A percentile compares a stretch with the other conserved stretches of the same genome.
Evolutionary conservation across 805 yeast genomes (phyloP).

Genomic region (Dipodascus geniculatus): DNA sequence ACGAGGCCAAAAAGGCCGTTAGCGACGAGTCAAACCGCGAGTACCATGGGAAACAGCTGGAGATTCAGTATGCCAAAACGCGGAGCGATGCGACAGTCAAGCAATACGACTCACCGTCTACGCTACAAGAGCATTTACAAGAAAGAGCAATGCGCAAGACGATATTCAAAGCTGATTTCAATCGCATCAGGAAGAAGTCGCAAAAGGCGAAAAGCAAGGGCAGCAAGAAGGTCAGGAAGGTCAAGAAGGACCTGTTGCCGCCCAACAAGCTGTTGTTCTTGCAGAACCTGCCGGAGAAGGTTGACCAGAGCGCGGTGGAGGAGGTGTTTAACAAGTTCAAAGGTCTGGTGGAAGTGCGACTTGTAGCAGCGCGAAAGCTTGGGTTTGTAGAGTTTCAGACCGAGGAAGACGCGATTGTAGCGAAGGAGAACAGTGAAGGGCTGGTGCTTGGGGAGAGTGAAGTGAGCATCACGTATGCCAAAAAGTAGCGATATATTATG

Average conservation of each 20-base stretch:
- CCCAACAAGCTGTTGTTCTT: conserved; percentile 62
- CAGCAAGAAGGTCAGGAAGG: conserved; percentile 5
- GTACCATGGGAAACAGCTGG: conserved; percentile 38
- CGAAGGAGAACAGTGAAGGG: conserved; percentile 22
- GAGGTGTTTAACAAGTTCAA: conserved; percentile 35
- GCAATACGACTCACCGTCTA: conserved; percentile 10
- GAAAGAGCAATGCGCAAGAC: background rate
- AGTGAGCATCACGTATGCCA: conserved; percentile 24
- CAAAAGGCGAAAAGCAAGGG: conserved; percentile 6
- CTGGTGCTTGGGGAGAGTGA: conserved; percentile 18
- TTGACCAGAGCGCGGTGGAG: conserved; percentile 31
- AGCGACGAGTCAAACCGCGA: conserved; percentile 30
- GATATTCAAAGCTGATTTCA: background rate
- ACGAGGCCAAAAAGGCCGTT: conserved; percentile 36
- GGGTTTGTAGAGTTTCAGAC: conserved; percentile 72
- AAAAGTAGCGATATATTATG: conserved; percentile 15
- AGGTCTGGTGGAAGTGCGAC: conserved; percentile 58
- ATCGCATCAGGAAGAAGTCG: background rate
- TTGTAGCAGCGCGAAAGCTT: conserved; percentile 54
- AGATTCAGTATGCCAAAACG: conserved; percentile 34
- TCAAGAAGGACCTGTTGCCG: conserved; percentile 28
- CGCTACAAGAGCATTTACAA: background rate
- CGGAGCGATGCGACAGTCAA: conserved; percentile 31
- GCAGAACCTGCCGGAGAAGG: conserved; percentile 45
- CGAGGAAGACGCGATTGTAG: conserved; percentile 39